Percentiles rank a stretch among this genome's conserved stretches.
phyloP scores from a whole-genome alignment of 1,284 basidiomycete species.

The Inonotus obliquus region DNA sequence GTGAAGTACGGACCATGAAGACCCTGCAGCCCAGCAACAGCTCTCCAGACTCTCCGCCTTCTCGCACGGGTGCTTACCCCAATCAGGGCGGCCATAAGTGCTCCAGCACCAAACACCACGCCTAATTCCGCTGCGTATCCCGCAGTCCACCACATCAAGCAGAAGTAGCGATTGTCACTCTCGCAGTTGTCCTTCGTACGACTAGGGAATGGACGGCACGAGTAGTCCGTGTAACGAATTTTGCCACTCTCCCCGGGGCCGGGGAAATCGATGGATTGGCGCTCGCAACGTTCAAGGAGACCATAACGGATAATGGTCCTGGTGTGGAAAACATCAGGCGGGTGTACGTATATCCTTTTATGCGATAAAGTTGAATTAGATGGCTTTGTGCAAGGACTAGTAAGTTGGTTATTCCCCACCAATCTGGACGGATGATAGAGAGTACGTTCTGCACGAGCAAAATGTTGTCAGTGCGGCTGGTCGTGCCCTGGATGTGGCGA shows the following conservation, averaged over 20 bases:
- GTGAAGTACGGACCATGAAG: conserved; percentile 46
- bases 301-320: conserved; percentile 53
- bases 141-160: conserved; percentile 66
- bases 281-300: conserved; percentile 53
- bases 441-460: conserved; percentile 48
- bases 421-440: conserved; percentile 55
- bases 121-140: conserved; percentile 58
- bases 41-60: conserved; percentile 69
- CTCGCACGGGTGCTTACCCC: conserved; percentile 69
- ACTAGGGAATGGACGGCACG: conserved; percentile 62
- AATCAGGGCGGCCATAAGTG: conserved; percentile 54
- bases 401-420: conserved; percentile 39
- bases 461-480: conserved; percentile 1
- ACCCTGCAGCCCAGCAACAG: conserved; percentile 55
- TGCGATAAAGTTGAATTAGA: conserved; percentile 16
- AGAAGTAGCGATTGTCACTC: conserved; percentile 41
- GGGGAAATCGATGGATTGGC: conserved; percentile 45
- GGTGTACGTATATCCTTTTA: conserved; percentile 56
- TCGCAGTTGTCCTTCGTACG: conserved; percentile 60
- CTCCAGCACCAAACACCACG: conserved; percentile 55
- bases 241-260: conserved; percentile 37
- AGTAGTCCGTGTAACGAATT: conserved; percentile 48
- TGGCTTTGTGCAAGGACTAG: conserved; percentile 21
- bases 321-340: conserved; percentile 42
- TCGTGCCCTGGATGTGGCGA: conserved; percentile 1